Base-by-base conservation (phyloP, 2,329 filamentous ascomycete genomes). In the Pseudogymnoascus sp. region DNA sequence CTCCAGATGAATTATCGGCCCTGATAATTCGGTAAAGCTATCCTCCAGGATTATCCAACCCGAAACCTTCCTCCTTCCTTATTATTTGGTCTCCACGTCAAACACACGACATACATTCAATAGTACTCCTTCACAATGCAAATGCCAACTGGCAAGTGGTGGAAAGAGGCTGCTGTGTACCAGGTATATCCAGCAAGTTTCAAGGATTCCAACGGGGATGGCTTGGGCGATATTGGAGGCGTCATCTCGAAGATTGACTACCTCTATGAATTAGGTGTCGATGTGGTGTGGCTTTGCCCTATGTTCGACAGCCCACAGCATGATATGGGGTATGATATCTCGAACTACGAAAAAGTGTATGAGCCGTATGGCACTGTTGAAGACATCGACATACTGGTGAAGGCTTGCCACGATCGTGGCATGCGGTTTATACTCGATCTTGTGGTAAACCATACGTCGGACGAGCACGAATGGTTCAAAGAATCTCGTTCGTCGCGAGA, bases 381-480 rank as follows among this genome's bases (percentile, higher is more conserved):
- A 64, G 86, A 91, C 70, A 82, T 89, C 60, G 85, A 90, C 63
- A 74, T 75, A 0, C 73, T 91, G 37, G 85, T 89, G 60, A 70
- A 79, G 26, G 82, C 82, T 53, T 80, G 83, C 42, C 86, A 88
- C 65, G 74, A 79, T 14, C 80, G 86, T 3, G 85, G 81, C 2
- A 89, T 92, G 82, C 85, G 83, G 67, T 75, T 92, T 10, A 85
- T 93, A 63, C 81, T 92, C 64, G 89, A 93, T 70, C 78, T 93
- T 2, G 89, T 93, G 1, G 82, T 92, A 65, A 93, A 92, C 68
- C 89, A 93, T 72, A 91, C 88, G 0, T 88, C 85, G 2, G 83
- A 88, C 66, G 80, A 89, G 71, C 86, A 90, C 69, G 78, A 80
- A 3, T 92, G 84, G 84, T 87, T 86, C 70, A 72, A 76, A 65